Conservation (phyloP, 305 asterid species). For the Fraxinus paxiana region DNA sequence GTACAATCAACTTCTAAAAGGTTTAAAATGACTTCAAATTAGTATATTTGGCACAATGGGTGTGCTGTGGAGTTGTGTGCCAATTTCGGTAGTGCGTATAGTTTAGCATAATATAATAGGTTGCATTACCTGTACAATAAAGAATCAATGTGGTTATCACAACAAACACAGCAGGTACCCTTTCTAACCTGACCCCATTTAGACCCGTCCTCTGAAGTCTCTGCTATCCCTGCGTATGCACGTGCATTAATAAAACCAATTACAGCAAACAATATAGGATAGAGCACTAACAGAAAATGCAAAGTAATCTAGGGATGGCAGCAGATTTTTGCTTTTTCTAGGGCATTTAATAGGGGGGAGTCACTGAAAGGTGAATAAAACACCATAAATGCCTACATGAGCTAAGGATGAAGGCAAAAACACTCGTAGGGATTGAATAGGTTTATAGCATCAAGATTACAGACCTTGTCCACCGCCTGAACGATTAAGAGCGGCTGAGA, state of each 20-base stretch:
- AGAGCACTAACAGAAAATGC: background rate
- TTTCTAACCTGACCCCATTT: slow-evolving; percentile 82
- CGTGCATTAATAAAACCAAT: background rate
- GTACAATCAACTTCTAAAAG: background rate
- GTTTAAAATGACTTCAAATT: background rate
- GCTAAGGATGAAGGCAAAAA: background rate
- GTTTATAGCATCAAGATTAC: background rate
- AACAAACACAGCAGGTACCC: slow-evolving; percentile 94
- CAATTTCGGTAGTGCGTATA: background rate
- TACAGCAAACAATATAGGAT: background rate
- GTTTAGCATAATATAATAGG: slow-evolving; percentile 1
- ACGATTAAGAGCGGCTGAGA: slow-evolving; percentile 85
- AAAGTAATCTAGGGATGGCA: background rate
- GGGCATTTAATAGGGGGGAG: background rate
- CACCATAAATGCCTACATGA: background rate
- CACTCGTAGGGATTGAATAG: background rate
- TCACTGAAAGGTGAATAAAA: background rate
- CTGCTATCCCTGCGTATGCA: slow-evolving; percentile 46
- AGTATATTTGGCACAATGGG: background rate
- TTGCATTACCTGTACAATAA: slow-evolving; percentile 76
- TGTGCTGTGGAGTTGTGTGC: background rate
- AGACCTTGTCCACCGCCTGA: slow-evolving; percentile 65
- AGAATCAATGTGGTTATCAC: slow-evolving; percentile 82
- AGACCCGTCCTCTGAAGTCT: slow-evolving; percentile 82
- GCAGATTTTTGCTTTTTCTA: slow-evolving; percentile 4